Conservation (phyloP, 202 grass and related monocot genomes). For the Saccharum hybrid region DNA sequence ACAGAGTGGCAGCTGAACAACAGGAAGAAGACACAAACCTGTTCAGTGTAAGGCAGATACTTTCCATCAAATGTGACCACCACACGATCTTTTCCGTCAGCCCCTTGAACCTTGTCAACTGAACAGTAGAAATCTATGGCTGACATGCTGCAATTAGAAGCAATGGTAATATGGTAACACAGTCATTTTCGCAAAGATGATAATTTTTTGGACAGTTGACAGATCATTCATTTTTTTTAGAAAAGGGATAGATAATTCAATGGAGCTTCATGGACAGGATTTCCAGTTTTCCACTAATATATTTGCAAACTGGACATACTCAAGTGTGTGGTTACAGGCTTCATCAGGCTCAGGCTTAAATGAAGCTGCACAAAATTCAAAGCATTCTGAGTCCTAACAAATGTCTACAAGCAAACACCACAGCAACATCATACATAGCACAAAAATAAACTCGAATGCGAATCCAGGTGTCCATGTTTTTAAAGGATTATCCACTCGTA, state of each 20-base stretch:
- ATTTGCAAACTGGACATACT: neutral
- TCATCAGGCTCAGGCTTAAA: neutral
- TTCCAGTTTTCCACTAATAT: neutral
- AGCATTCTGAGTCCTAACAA: neutral
- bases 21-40: slow-evolving; percentile 58
- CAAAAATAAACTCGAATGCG: neutral
- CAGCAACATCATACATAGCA: neutral
- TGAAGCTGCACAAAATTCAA: neutral
- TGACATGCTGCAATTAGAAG: slow-evolving; percentile 70
- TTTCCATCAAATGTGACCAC: slow-evolving; percentile 93
- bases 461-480: neutral
- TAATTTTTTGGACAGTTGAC: neutral
- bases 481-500: neutral
- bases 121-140: slow-evolving; percentile 97
- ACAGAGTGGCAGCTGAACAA: neutral
- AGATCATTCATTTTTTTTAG: neutral
- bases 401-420: neutral
- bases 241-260: neutral
- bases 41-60: slow-evolving; percentile 85
- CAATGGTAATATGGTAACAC: neutral
- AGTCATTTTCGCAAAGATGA: neutral
- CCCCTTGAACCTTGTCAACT: slow-evolving; percentile 84
- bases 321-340: neutral
- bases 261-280: neutral
- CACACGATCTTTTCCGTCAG: slow-evolving; percentile 82